phyloP scores from a whole-genome alignment of 768 basidiomycete species.

The Amanita inopinata region DNA sequence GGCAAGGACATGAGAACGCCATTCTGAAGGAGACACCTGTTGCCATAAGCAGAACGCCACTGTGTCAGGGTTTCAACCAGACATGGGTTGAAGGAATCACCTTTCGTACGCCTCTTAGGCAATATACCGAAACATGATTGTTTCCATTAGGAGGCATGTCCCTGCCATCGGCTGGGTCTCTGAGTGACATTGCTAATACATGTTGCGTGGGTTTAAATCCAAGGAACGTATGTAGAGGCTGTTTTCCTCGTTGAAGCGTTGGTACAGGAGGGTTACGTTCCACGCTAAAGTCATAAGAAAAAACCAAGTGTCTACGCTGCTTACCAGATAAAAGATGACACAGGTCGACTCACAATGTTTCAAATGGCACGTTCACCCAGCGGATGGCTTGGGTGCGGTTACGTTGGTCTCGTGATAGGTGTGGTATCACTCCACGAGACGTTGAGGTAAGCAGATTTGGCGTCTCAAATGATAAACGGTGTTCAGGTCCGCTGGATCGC shows the following conservation, averaged over 20 bases:
- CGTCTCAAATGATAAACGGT: conserved; percentile 36
- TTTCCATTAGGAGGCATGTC: conserved; percentile 72
- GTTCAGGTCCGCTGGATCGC: conserved; percentile 12
- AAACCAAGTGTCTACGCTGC: background rate
- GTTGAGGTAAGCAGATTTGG: conserved; percentile 55
- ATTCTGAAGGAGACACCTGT: conserved; percentile 49
- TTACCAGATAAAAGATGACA: background rate
- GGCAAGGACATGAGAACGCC: conserved; percentile 41
- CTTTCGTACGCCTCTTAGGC: conserved; percentile 64
- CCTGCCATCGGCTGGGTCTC: conserved; percentile 54
- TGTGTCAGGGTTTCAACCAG: background rate
- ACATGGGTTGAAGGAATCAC: conserved; percentile 22
- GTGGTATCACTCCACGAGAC: conserved; percentile 66
- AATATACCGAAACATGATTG: conserved; percentile 41
- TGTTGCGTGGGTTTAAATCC: conserved; percentile 41
- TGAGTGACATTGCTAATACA: conserved; percentile 47
- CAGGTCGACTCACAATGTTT: conserved; percentile 58
- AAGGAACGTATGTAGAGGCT: conserved; percentile 57
- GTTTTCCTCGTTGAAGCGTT: conserved; percentile 39
- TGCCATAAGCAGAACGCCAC: too few species aligned
- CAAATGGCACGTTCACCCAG: conserved; percentile 68
- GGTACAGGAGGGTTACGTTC: conserved; percentile 62
- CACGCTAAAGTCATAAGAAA: conserved; percentile 29
- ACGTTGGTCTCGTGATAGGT: conserved; percentile 59
- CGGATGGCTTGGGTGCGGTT: conserved; percentile 35